Evolutionary conservation across 768 basidiomycete genomes (phyloP), one percentile per base, ranked within the genome.

Genomic region (Collybia nuda): DNA sequence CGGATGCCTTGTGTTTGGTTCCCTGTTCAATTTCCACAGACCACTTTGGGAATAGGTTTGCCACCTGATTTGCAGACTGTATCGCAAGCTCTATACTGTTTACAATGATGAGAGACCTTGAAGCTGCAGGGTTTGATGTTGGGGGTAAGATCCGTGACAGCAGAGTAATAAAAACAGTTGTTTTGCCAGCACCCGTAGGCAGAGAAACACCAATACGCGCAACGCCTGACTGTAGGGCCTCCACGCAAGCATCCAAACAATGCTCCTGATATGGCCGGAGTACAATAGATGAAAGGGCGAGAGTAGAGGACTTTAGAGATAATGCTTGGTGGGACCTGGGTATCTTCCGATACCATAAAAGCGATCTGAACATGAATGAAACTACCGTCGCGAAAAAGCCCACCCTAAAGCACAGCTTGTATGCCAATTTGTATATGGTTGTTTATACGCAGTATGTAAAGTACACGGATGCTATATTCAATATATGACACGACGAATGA

Each of bases 11-110:
- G 55, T 93, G 78, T 59, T 80, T 85, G 15, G 63, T 57, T 2
- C 92, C 93, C 67, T 98, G 96, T 67, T 98, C 96, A 44, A 98
- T 89, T 68, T 98, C 95, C 2, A 98, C 86, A 9, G 68, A 76
- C 82, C 89, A 86, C 4, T 81, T 67, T 1, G 93, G 88, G 60
- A 85, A 84, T 26, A 90, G 65, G 22, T 69, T 67, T 52, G 72
- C 64, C 6, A 90, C 87, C 57, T 92, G 90, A 17, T 72, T 70
- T 11, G 90, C 89, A 5, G 94, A 86, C 65, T 98, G 96, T 37
- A 78, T 77, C 3, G 93, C 96, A 22, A 98, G 82, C 65, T 98
- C 94, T 17, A 95, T 72, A 56, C 84, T 90, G 56, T 93, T 93
- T 32, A 98, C 94, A 23, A 98, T 77, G 55, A 98, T 85, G 51